These are phyloP conservation scores for Serpula lacrymans DNA, from an alignment of 768 basidiomycete genomes.

Conservation along the genomic window DNA sequence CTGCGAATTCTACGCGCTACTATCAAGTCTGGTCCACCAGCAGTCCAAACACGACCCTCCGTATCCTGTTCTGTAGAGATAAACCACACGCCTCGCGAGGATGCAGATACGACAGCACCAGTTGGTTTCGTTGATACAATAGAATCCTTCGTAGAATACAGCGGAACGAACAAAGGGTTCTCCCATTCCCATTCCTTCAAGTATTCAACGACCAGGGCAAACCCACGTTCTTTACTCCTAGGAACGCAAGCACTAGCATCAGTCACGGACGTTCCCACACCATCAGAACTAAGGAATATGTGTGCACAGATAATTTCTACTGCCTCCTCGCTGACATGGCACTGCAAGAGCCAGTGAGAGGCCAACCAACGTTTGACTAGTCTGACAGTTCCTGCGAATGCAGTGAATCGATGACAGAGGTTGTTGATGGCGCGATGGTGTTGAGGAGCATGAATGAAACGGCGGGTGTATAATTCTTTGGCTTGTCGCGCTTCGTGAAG, in stretches of 20 bases:
- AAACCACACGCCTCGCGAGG: conserved; percentile 61
- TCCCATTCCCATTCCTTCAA: conserved; percentile 86
- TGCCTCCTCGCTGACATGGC: conserved; percentile 72
- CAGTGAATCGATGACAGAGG: conserved; percentile 72
- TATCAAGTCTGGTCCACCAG: conserved; percentile 58
- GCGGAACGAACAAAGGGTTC: conserved; percentile 66
- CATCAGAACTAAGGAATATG: conserved; percentile 60
- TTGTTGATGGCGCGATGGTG: conserved; percentile 84
- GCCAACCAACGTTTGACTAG: conserved; percentile 93
- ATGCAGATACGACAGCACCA: conserved; percentile 23
- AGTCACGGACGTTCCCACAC: conserved; percentile 26
- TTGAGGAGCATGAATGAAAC: conserved; percentile 75
- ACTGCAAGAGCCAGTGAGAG: conserved; percentile 79
- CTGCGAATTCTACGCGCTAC: conserved; percentile 70
- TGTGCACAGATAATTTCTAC: conserved; percentile 83
- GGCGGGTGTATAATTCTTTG: conserved; percentile 56
- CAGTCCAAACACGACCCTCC: conserved; percentile 76
- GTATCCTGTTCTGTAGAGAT: conserved; percentile 76
- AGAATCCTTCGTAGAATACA: conserved; percentile 44
- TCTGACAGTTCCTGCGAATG: conserved; percentile 82
- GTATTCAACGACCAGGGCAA: conserved; percentile 68
- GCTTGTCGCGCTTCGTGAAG: conserved; percentile 55
- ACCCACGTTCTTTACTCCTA: conserved; percentile 74
- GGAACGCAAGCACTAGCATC: conserved; percentile 49
- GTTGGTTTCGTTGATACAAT: conserved; percentile 7